These are phyloP conservation scores for Xerocomus potaroensis DNA, from an alignment of 768 basidiomycete species.

Conservation along the genomic window DNA sequence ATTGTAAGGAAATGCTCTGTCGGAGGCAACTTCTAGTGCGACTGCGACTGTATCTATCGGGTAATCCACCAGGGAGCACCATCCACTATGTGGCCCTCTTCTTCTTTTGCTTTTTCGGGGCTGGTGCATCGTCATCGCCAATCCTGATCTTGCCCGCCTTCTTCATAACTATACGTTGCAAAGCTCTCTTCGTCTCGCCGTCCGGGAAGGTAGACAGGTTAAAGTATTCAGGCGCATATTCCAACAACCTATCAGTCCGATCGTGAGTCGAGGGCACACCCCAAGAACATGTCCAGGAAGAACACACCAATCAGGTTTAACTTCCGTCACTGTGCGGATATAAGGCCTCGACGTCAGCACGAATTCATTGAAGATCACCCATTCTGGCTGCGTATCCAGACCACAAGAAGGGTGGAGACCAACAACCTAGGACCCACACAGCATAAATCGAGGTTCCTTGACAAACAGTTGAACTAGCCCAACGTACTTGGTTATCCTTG, in stretches of 20 bases:
- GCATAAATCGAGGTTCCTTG: neutral
- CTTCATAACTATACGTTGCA: slow-evolving; percentile 53
- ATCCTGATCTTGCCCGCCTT: slow-evolving; percentile 35
- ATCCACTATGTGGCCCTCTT: too few species aligned
- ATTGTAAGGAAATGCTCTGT: too few species aligned
- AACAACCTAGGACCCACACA: slow-evolving; percentile 10
- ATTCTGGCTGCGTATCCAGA: slow-evolving; percentile 81
- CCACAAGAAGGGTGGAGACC: slow-evolving; percentile 77
- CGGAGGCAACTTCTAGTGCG: too few species aligned
- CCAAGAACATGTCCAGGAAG: neutral
- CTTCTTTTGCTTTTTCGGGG: too few species aligned
- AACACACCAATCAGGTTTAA: slow-evolving; percentile 79
- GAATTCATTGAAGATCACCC: slow-evolving; percentile 94
- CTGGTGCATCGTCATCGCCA: slow-evolving; percentile 1
- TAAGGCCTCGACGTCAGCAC: slow-evolving; percentile 85
- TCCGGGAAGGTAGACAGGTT: slow-evolving; percentile 61
- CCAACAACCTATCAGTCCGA: slow-evolving; percentile 48
- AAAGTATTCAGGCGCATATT: slow-evolving; percentile 57
- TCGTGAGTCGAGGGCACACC: slow-evolving; percentile 2
- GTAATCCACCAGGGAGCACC: too few species aligned
- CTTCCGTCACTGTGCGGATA: slow-evolving; percentile 88
- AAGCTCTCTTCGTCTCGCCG: slow-evolving; percentile 65
- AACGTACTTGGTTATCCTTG: slow-evolving; percentile 85
- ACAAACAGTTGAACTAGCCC: neutral
- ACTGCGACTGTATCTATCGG: too few species aligned